phyloP scores from a whole-genome alignment of 23 red algal species.

The Cyanidiococcus yangmingshanensis region DNA sequence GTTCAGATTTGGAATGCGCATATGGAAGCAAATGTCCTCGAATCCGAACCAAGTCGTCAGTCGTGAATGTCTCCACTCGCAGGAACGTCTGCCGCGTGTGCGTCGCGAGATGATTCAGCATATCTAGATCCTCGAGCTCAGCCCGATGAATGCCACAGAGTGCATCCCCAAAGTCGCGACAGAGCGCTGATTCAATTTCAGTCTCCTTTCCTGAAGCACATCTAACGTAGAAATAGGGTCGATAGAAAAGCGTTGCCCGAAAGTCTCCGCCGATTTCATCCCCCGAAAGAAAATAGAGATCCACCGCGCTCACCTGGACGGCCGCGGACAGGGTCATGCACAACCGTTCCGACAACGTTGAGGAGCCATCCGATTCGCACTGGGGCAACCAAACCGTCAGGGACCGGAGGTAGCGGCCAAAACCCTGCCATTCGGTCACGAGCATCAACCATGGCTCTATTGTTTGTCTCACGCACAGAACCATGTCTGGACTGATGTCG shows the following conservation, averaged over 20 bases:
- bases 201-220: conserved; percentile 27
- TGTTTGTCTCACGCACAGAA: neutral
- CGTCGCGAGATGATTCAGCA: conserved; percentile 69
- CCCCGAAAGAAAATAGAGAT: conserved; percentile 76
- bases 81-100: conserved; percentile 36
- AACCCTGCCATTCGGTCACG: conserved; percentile 1
- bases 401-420: neutral
- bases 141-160: conserved; percentile 33
- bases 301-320: conserved; percentile 55
- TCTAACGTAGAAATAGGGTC: conserved; percentile 86
- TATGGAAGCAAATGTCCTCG: conserved; percentile 24
- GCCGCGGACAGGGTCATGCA: conserved; percentile 48
- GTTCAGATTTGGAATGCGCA: conserved; percentile 15
- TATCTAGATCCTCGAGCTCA: conserved; percentile 41
- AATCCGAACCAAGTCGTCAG: conserved; percentile 38
- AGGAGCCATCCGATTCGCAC: conserved; percentile 73
- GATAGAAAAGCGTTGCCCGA: conserved; percentile 46
- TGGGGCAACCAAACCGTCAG: neutral
- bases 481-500: no score
- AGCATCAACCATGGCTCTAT: neutral
- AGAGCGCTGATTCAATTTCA: conserved; percentile 68
- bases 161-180: conserved; percentile 26
- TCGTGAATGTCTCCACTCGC: conserved; percentile 55
- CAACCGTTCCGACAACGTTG: conserved; percentile 43
- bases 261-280: conserved; percentile 63